Evolutionary conservation across 2,329 filamentous ascomycete genomes (phyloP), one percentile per base, ranked within the genome.

Genomic region (Bipolaris bicolor): DNA sequence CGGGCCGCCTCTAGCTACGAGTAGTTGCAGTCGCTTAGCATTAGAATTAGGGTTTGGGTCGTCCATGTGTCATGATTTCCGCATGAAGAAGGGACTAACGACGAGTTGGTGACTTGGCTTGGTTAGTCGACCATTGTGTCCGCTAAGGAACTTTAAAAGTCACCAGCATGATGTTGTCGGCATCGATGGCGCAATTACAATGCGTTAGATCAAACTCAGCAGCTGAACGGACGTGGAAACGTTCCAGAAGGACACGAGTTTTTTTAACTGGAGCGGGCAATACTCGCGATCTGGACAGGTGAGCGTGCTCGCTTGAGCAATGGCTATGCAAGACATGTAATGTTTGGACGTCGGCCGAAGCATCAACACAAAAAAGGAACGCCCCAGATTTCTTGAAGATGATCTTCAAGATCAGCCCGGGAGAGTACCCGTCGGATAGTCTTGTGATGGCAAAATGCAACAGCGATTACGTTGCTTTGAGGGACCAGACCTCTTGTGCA

Each of bases 21-120:
- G 54, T 52, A 45, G 51, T 24, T 56, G 55, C 54, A 62, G 51
- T 59, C 29, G 52, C 54, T 33, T 37, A 33, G 46, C 47, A 31
- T 34, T 41, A 31, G 44, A 39, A 57, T 58, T 58, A 53, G 52
- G 26, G 59, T 65, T 63, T 58, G 29, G 55, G 20, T 61, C 43
- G 49, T 51, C 46, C 46, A 44, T 49, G 57, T 57, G 64, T 62
- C 62, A 61, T 66, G 66, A 63, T 61, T 65, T 59, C 59, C 63
- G 65, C 61, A 64, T 66, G 39, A 45, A 51, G 49, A 43, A 43
- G 45, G 48, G 52, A 58, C 63, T 60, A 63, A 49, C 39, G 36
- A 18, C 44, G 10, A 40, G 52, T 7, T 47, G 48, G 60, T 58
- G 40, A 54, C 52, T 54, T 65, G 52, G 61, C 59, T 64, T 60